Base-by-base conservation (phyloP, 2,329 filamentous ascomycete species). In the Plectosphaerella cucumerina region DNA sequence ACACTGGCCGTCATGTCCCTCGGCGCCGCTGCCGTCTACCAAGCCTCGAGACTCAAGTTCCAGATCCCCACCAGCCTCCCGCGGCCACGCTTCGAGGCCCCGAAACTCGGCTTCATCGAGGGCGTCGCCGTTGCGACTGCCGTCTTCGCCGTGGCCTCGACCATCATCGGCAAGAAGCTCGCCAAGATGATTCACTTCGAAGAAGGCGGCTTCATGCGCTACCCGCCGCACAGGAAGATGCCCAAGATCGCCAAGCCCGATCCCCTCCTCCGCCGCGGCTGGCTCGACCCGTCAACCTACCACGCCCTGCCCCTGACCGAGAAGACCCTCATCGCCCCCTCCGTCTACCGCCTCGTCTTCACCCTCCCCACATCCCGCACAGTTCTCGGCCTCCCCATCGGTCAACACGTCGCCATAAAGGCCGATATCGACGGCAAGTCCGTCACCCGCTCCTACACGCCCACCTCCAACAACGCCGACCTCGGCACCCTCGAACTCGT, bases 331-430 rank as follows among this genome's bases (percentile, higher is more conserved):
- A 51, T 77, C 12, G 65, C 73, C 1, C 72, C 73, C 5, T 68
- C 71, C 44, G 71, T 75, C 5, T 79, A 72, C 60, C 69, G 69
- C 20, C 67, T 79, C 11, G 63, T 68, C 6, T 81, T 82, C 37
- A 62, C 68, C 22, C 68, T 82, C 3, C 79, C 80, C 1, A 66
- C 65, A 0, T 56, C 63, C 1, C 58, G 61, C 9, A 69, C 71
- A 2, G 66, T 79, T 0, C 69, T 82, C 3, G 79, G 80, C 2
- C 68, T 84, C 9, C 80, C 80, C 0, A 78, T 75, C 8, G 80
- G 80, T 6, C 79, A 83, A 58, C 80, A 83, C 54, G 70, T 83
- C 4, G 70, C 77, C 42, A 76, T 83, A 52, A 71, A 71, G 49
- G 75, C 75, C 2, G 64, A 62, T 2, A 60, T 81, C 11, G 65